Evolutionary conservation across 768 basidiomycete genomes (phyloP).

Genomic region (Grammothele lineata): DNA sequence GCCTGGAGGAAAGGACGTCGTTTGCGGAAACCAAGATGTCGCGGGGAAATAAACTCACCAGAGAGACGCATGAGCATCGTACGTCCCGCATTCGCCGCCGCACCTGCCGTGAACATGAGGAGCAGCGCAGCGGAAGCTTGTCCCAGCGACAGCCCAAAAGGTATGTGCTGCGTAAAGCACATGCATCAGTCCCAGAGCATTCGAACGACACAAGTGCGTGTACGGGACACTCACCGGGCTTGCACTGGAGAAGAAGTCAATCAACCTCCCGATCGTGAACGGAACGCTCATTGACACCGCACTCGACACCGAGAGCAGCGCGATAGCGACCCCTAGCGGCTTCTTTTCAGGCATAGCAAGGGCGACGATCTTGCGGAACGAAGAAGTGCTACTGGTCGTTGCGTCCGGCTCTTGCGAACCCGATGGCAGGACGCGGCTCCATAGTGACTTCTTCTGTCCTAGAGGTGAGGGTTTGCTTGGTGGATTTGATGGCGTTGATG

Average conservation of each 20-base stretch:
- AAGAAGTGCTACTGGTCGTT: conserved; percentile 44
- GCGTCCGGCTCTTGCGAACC: conserved; percentile 2
- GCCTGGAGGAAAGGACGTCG: conserved; percentile 30
- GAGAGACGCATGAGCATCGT: conserved; percentile 83
- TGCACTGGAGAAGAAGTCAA: conserved; percentile 83
- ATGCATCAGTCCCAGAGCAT: neutral
- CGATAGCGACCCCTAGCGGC: conserved; percentile 70
- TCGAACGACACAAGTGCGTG: neutral
- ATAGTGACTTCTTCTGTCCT: conserved; percentile 17
- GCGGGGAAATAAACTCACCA: conserved; percentile 39
- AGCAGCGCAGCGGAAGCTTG: conserved; percentile 76
- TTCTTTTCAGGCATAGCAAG: conserved; percentile 83
- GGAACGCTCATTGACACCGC: conserved; percentile 91
- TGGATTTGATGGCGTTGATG: neutral
- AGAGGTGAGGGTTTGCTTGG: neutral
- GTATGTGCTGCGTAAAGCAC: conserved; percentile 51
- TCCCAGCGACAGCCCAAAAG: conserved; percentile 73
- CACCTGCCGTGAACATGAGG: conserved; percentile 80
- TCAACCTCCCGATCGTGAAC: conserved; percentile 88
- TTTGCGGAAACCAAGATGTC: neutral
- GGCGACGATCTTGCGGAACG: conserved; percentile 67
- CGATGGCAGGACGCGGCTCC: conserved; percentile 13
- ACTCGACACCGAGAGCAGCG: conserved; percentile 81
- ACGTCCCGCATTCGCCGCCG: conserved; percentile 79
- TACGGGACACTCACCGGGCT: conserved; percentile 51